Base-by-base conservation (phyloP, 2,329 filamentous ascomycete species). In the Claviceps humidiphila region DNA sequence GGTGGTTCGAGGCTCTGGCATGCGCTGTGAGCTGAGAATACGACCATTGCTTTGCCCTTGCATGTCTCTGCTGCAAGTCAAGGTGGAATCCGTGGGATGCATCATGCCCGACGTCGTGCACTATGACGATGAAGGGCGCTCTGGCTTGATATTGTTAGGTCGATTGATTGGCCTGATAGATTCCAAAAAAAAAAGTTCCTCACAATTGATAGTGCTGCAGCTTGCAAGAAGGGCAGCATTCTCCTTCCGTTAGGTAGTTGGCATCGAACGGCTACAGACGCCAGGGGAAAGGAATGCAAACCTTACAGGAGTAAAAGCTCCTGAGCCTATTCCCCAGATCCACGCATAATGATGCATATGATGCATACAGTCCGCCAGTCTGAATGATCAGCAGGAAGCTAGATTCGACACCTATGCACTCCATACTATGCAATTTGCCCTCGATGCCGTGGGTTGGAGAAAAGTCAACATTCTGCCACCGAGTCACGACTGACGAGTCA, bases 21-120 rank as follows among this genome's bases (percentile, higher is more conserved):
- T 50, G 24, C 37, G 17, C 20, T 17, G 9, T 26, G 34, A 24
- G 20, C 37, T 45, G 41, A 11, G 30, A 53, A 49, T 40, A 34
- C 26, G 41, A 22, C 8, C 40, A 41, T n/a, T n/a, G 8, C 16
- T 39, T 9, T 47, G 47, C 55, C 55, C 55, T 55, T 57, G 55
- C 55, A 54, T 57, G 55, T 55, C 55, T 54, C 55, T 53, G 48
- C 30, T 54, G 54, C 50, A 52, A 42, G 52, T 51, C 51, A 46
- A 50, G 50, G 52, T 44, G 49, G 40, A 39, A 26, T 6, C 38
- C 20, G 30, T 42, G 40, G 34, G 34, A 26, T 20, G 22, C 22
- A 22, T 22, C 22, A 22, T 22, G 41, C 41, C 16, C 5, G 49
- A 45, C 13, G 17, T 50, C 26, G 41, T 5, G 22, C 17, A 43